Percentiles rank a stretch among this genome's conserved stretches.
Evolutionary conservation across 495 filamentous ascomycete genomes (phyloP).

Genomic region (Lasiosphaeris hirsuta): DNA sequence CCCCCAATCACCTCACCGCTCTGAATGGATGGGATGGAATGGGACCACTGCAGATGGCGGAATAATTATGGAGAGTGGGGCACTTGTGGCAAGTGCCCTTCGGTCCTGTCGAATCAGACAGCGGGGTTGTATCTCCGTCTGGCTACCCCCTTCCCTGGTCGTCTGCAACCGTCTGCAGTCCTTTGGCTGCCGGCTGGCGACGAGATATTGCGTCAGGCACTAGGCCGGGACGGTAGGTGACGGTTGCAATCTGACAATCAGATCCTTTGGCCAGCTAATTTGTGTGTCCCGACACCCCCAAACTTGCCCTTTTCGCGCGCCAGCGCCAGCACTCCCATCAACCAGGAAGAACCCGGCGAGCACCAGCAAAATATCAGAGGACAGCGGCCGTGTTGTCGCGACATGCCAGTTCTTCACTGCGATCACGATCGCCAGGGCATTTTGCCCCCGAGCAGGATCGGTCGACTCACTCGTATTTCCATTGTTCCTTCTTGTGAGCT

Average conservation of each 20-base stretch:
- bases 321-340: not conserved
- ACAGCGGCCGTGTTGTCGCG: not conserved
- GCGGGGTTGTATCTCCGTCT: conserved; percentile 7
- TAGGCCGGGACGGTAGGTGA: conserved; percentile 7
- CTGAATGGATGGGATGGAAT: conserved; percentile 3
- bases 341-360: not conserved
- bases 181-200: conserved; percentile 5
- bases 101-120: conserved; percentile 22
- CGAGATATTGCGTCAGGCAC: conserved; percentile 21
- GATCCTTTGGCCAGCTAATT: conserved; percentile 5
- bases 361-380: too few relatives aligned
- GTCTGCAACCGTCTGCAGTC: not conserved
- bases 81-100: conserved; percentile 23
- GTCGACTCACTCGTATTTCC: not conserved
- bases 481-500: not conserved
- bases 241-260: conserved; percentile 9
- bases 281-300: not conserved
- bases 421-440: not conserved
- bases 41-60: conserved; percentile 13
- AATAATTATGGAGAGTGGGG: conserved; percentile 19
- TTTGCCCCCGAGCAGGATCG: conserved; percentile 5
- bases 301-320: not conserved
- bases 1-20: conserved; percentile 17
- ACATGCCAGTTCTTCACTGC: not conserved
- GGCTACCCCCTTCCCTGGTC: conserved; percentile 1